phyloP scores from a whole-genome alignment of 805 yeast species.

The Ogataea nakhonphanomensis region DNA sequence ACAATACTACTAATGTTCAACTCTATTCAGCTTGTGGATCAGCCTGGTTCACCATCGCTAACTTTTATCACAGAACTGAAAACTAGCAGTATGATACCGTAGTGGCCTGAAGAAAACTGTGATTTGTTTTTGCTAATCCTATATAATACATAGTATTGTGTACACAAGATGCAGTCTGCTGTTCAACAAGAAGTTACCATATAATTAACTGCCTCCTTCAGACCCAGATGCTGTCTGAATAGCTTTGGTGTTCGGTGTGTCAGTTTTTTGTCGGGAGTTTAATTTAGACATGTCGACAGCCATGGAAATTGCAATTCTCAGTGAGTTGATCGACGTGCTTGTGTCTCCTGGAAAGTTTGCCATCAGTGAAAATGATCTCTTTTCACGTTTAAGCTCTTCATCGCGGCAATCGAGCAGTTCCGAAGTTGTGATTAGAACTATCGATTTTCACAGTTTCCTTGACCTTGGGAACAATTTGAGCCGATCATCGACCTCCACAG shows the following conservation, averaged over 20 bases:
- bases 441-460: constrained; percentile 26
- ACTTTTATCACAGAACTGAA: no score
- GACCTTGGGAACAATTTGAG: constrained; percentile 27
- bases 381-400: constrained; percentile 16
- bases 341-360: constrained; percentile 19
- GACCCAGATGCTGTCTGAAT: no score
- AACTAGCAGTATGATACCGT: no score
- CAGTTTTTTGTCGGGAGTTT: neutral
- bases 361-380: constrained; percentile 20
- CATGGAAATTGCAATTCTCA: constrained; percentile 22
- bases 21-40: no score
- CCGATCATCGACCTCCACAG: constrained; percentile 7
- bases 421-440: constrained; percentile 20
- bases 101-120: constrained; percentile 2
- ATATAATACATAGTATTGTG: no score
- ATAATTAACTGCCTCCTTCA: no score
- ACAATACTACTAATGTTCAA: no score
- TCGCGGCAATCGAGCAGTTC: constrained; percentile 4
- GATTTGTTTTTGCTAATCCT: neutral
- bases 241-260: neutral
- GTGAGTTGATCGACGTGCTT: constrained; percentile 25
- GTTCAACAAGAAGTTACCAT: no score
- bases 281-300: constrained; percentile 3
- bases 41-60: no score
- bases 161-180: no score